These are phyloP conservation scores for Ambrosiella cleistominuta DNA, from an alignment of 2,329 filamentous ascomycete species.

Conservation along the genomic window DNA sequence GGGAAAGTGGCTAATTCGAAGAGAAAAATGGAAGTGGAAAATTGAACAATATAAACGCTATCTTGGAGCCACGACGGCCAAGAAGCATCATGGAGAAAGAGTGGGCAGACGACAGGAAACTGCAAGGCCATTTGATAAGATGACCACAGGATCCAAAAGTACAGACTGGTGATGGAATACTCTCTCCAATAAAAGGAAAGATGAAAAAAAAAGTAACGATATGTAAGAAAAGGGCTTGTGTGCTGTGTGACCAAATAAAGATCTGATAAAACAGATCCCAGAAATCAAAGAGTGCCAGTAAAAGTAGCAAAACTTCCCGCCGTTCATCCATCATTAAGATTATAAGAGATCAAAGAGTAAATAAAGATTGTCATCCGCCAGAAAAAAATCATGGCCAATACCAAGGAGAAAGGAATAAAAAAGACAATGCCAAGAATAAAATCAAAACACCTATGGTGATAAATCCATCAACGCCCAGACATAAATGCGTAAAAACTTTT, in stretches of 20 bases:
- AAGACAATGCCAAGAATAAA: not conserved
- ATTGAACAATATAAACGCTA: not conserved
- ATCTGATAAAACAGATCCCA: slow-evolving; percentile 9
- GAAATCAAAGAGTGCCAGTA: not conserved
- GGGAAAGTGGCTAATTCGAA: not conserved
- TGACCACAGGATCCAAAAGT: not conserved
- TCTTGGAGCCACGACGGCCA: not conserved
- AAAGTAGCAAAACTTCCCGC: slow-evolving; percentile 1
- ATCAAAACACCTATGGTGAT: not conserved
- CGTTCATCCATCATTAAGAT: slow-evolving; percentile 11
- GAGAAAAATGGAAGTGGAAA: not conserved
- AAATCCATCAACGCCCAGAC: not conserved
- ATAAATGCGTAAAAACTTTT: not conserved
- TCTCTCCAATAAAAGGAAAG: not conserved
- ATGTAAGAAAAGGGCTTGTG: slow-evolving; percentile 5
- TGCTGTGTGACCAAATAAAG: slow-evolving; percentile 13
- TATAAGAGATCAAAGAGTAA: slow-evolving; percentile 2
- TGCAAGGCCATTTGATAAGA: not conserved
- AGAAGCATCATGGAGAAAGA: not conserved
- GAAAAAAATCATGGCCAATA: not conserved
- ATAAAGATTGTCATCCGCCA: not conserved
- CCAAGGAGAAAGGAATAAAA: not conserved
- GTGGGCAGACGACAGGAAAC: not conserved
- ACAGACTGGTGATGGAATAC: not conserved
- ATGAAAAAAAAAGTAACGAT: not conserved